Evolutionary conservation across 2,329 filamentous ascomycete genomes (phyloP).

Genomic region (Neofusicoccum parvum): DNA sequence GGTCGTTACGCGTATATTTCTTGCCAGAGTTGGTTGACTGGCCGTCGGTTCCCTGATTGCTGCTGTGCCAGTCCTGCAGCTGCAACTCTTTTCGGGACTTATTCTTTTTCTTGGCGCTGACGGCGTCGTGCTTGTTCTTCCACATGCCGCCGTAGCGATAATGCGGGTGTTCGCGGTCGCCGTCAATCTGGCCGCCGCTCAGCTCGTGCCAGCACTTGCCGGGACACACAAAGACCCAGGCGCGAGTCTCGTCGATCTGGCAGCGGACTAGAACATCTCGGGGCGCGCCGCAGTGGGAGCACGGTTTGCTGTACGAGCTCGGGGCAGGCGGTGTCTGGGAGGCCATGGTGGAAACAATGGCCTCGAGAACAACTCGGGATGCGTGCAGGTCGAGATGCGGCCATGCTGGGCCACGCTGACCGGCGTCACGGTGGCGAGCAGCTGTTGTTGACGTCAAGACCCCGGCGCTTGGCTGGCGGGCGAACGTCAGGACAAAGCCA

Average conservation of each 20-base stretch:
- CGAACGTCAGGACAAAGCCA: neutral
- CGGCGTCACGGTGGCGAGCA: slow-evolving; percentile 32
- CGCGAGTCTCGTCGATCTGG: slow-evolving; percentile 42
- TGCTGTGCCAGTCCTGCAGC: neutral
- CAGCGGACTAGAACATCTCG: slow-evolving; percentile 47
- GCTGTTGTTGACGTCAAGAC: slow-evolving; percentile 1
- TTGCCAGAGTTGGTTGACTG: neutral
- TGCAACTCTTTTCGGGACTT: slow-evolving; percentile 27
- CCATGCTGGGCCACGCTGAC: slow-evolving; percentile 42
- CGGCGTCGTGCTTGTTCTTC: slow-evolving; percentile 41
- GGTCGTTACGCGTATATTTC: slow-evolving; percentile 9
- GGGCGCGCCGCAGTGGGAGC: slow-evolving; percentile 43
- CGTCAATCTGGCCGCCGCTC: slow-evolving; percentile 48
- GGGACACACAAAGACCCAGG: slow-evolving; percentile 50
- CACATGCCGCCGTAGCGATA: slow-evolving; percentile 31
- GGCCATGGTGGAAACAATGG: neutral
- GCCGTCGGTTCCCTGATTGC: neutral
- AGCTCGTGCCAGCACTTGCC: slow-evolving; percentile 47
- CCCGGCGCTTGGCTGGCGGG: neutral
- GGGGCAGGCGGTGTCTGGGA: neutral
- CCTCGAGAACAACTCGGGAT: slow-evolving; percentile 26
- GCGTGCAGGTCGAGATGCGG: slow-evolving; percentile 42
- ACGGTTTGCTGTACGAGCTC: slow-evolving; percentile 37
- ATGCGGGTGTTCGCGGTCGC: slow-evolving; percentile 38
- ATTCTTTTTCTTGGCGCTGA: slow-evolving; percentile 36